A percentile compares a stretch with the other conserved stretches of the same genome.
Evolutionary conservation across 805 yeast genomes (phyloP).

Genomic region (Candida ascalaphidarum): DNA sequence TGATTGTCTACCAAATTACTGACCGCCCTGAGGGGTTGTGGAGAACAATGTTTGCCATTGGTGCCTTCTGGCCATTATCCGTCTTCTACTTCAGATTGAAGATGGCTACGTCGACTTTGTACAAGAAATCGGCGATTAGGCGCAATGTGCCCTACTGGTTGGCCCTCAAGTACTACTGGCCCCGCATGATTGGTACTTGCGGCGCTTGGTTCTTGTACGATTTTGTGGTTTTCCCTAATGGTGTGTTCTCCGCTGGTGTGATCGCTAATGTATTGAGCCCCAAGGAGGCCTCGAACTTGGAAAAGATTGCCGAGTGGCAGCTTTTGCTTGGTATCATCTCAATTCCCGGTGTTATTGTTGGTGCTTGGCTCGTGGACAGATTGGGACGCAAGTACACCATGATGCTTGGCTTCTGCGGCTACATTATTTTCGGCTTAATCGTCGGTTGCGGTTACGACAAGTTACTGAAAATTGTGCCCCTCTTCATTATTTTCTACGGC

Average conservation of each 20-base stretch:
- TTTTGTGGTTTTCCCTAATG: conserved; percentile 75
- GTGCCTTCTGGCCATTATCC: conserved; percentile 59
- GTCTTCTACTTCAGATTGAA: conserved; percentile 66
- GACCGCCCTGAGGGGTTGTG: conserved; percentile 42
- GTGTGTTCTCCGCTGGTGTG: conserved; percentile 57
- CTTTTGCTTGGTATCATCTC: conserved; percentile 56
- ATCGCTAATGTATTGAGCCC: conserved; percentile 40
- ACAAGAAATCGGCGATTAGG: conserved; percentile 56
- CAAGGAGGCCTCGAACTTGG: conserved; percentile 29
- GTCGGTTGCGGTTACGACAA: conserved; percentile 58
- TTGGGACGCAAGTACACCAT: conserved; percentile 68
- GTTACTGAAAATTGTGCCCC: conserved; percentile 46
- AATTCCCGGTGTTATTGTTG: conserved; percentile 65
- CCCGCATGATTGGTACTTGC: conserved; percentile 57
- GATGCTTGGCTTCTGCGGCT: conserved; percentile 64
- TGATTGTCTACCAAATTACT: conserved; percentile 58
- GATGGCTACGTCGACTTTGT: conserved; percentile 60
- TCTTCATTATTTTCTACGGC: conserved; percentile 68
- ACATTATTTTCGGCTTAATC: conserved; percentile 62
- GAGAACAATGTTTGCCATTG: conserved; percentile 63
- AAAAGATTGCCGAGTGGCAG: conserved; percentile 65
- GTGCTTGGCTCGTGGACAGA: conserved; percentile 55
- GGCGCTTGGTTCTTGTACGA: conserved; percentile 77
- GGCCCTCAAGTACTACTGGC: conserved; percentile 62
- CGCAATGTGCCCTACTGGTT: conserved; percentile 43